A percentile compares a stretch with the other conserved stretches of the same genome.
Conservation (phyloP, 2,329 filamentous ascomycete species). For the Macroventuria anomochaeta region DNA sequence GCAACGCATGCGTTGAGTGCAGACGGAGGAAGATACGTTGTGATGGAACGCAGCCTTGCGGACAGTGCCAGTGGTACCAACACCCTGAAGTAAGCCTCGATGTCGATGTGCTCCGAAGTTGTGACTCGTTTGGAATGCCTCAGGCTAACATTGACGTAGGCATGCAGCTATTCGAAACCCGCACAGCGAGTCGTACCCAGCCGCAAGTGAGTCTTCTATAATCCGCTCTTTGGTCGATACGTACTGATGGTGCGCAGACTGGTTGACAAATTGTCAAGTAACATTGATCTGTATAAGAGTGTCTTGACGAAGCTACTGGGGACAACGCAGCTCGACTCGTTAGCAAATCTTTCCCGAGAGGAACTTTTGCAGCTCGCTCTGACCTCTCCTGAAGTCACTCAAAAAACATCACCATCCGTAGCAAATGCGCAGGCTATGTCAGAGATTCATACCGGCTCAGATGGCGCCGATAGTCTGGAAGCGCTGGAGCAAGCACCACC, state of each 20-base stretch:
- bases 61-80: constrained; percentile 81
- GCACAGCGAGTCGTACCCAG: constrained; percentile 78
- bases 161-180: constrained; percentile 82
- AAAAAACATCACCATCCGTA: constrained; percentile 43
- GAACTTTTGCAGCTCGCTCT: constrained; percentile 55
- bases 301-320: constrained; percentile 54
- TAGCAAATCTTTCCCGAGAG: constrained; percentile 51
- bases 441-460: constrained; percentile 50
- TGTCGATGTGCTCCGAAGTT: neutral
- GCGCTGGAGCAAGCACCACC: constrained; percentile 73
- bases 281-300: constrained; percentile 56
- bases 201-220: constrained; percentile 65
- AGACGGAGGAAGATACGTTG: constrained; percentile 84
- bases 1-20: constrained; percentile 75
- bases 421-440: constrained; percentile 42
- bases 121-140: neutral
- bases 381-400: constrained; percentile 47
- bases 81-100: constrained; percentile 64
- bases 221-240: constrained; percentile 51
- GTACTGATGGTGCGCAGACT: constrained; percentile 62
- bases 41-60: constrained; percentile 80
- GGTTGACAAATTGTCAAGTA: constrained; percentile 60
- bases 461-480: constrained; percentile 61
- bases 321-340: constrained; percentile 49
- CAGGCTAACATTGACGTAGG: constrained; percentile 27